Percentiles rank a stretch among this genome's conserved stretches.
phyloP scores from a whole-genome alignment of 495 filamentous ascomycete genomes.

The Mytilinidion resinicola region DNA sequence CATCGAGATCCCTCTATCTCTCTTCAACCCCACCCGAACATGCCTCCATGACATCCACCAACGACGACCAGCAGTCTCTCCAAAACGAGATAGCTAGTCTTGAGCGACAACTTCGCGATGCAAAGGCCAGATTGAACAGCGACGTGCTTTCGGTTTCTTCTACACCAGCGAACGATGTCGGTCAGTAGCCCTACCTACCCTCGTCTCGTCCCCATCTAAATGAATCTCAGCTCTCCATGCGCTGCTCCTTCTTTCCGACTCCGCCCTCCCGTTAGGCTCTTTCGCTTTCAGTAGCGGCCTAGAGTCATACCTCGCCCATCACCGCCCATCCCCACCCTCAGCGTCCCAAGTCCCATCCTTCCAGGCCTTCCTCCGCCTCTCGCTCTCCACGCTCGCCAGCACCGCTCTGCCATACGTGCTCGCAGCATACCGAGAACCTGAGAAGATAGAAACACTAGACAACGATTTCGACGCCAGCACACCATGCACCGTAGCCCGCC shows the following conservation, averaged over 20 bases:
- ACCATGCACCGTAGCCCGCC: slow-evolving; percentile 77
- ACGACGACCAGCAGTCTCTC: slow-evolving; percentile 29
- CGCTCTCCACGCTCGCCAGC: slow-evolving; percentile 68
- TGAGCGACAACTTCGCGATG: slow-evolving; percentile 42
- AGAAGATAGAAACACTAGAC: slow-evolving; percentile 56
- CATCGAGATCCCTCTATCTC: background rate
- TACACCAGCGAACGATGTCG: slow-evolving; percentile 12
- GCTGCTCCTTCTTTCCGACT: slow-evolving; percentile 89
- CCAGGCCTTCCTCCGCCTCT: slow-evolving; percentile 68
- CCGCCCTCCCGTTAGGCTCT: slow-evolving; percentile 87
- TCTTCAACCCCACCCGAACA: background rate
- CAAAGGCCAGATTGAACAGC: slow-evolving; percentile 32
- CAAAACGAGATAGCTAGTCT: slow-evolving; percentile 50
- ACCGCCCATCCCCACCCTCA: slow-evolving; percentile 38
- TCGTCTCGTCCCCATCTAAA: slow-evolving; percentile 1
- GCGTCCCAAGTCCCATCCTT: slow-evolving; percentile 43
- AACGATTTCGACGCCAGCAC: slow-evolving; percentile 81
- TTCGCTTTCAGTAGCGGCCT: slow-evolving; percentile 95
- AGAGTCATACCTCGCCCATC: slow-evolving; percentile 88
- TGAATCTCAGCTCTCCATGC: slow-evolving; percentile 50
- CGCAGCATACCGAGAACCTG: slow-evolving; percentile 61
- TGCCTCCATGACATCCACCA: slow-evolving; percentile 14
- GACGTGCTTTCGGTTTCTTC: background rate
- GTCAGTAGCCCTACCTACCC: slow-evolving; percentile 1
- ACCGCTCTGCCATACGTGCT: slow-evolving; percentile 82